Percentiles rank a stretch among this genome's conserved stretches.
Evolutionary conservation across 2,329 filamentous ascomycete genomes (phyloP).

Genomic region (Alternaria triticimaculans): DNA sequence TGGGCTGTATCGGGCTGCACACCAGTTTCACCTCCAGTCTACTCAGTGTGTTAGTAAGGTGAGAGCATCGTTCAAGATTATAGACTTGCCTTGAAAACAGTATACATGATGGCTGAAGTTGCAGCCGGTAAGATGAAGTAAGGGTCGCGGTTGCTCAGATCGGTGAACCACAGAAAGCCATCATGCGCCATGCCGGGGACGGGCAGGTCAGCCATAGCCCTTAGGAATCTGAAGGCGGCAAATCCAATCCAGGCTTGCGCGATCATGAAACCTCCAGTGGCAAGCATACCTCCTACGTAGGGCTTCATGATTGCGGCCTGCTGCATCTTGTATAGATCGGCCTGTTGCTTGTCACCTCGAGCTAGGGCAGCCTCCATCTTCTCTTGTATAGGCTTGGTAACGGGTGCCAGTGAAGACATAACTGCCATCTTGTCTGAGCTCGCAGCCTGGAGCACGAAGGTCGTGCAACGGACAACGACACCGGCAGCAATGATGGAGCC

Average conservation of each 20-base stretch:
- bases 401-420: slow-evolving; percentile 66
- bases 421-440: slow-evolving; percentile 69
- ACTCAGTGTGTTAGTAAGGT: slow-evolving; percentile 23
- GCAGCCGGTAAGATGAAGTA: slow-evolving; percentile 74
- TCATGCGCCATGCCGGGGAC: slow-evolving; percentile 78
- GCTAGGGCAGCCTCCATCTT: slow-evolving; percentile 58
- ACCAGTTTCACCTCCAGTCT: slow-evolving; percentile 60
- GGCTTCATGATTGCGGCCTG: slow-evolving; percentile 59
- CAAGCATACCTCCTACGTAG: slow-evolving; percentile 23
- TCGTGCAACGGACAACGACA: slow-evolving; percentile 66
- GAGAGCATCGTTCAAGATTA: slow-evolving; percentile 8
- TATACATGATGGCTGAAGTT: slow-evolving; percentile 64
- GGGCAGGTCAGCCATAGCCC: slow-evolving; percentile 76
- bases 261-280: slow-evolving; percentile 62
- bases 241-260: slow-evolving; percentile 74
- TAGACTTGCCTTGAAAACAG: slow-evolving; percentile 64
- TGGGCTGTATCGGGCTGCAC: slow-evolving; percentile 28
- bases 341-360: slow-evolving; percentile 53
- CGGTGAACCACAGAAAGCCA: slow-evolving; percentile 77
- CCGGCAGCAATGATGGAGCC: slow-evolving; percentile 72
- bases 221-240: slow-evolving; percentile 79
- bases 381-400: slow-evolving; percentile 63
- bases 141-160: slow-evolving; percentile 79
- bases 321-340: slow-evolving; percentile 52
- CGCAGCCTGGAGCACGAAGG: slow-evolving; percentile 68